Base-by-base conservation (phyloP, 1,284 basidiomycete genomes). In the Microbotryomycetes sp. region DNA sequence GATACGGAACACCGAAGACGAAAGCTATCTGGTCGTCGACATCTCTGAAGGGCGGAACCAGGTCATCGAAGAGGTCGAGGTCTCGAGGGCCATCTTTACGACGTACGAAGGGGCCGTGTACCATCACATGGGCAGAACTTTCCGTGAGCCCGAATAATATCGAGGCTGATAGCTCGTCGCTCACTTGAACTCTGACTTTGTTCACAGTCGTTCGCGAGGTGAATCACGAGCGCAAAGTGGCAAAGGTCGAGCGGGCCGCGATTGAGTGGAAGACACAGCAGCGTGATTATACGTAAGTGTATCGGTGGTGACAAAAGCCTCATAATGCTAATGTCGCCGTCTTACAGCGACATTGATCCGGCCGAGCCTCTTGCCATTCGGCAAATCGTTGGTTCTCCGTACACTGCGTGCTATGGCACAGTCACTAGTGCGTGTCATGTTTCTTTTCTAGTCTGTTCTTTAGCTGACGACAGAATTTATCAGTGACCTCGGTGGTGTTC, bases 51-150 rank as follows among this genome's bases (percentile, higher is more conserved):
- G 64, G 62, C 73, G 57, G 71, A 75, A 56, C 5, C 77, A 78
- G 5, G 79, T 90, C 26, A 73, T 94, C 27, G 91, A 94, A 76
- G 89, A 93, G 72, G 79, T 92, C n/a, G 91, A 94, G 75, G 75
- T 86, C 41, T 89, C 88, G 27, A 79, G 91, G 27, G 89, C 89
- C 0, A 78, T 92, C 63, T 93, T 92, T 65, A 90, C 93, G 74
- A 79, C 89, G 1, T 81, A 78, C 65, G 78, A 80, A 65, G 79
- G 79, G 9, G 79, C 78, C 15, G 75, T 81, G 83, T 91, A 88
- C 73, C 83, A 90, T 73, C 88, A 91, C 71, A 88, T 89, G 76
- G 89, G 89, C 3, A 69, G 84, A 62, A 83, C 86, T 0, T 91
- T 83, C 72, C 79, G 51, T 28, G 18, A 26, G 23, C 27, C 23